Evolutionary conservation across 1,284 basidiomycete species (phyloP), one percentile per base, ranked within the genome.

Genomic region (Apiotrichum gracile): DNA sequence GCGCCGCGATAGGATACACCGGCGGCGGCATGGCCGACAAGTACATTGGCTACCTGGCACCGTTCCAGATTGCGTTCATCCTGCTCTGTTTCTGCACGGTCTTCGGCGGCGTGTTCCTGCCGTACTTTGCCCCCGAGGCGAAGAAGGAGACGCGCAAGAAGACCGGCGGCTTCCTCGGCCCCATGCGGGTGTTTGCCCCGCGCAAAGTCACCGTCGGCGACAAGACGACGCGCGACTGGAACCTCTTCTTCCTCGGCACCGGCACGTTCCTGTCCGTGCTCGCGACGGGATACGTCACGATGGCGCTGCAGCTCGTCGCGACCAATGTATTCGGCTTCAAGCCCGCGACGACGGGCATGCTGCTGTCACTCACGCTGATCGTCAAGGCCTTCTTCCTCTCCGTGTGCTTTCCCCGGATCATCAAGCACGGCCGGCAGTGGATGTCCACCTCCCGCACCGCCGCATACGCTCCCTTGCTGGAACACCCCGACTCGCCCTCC

Each of bases 261-360:
- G 74, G 74, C 9, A 61, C 61, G 1, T 75, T 75, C 62, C 53
- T 67, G 51, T 62, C 63, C 17, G 71, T 74, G 4, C 61, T 76
- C 3, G 75, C 74, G 0, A 69, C 70, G 7, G 66, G 65, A 4
- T 74, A 70, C 51, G 66, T 72, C 0, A 62, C 67, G 25, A 61
- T 74, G 52, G 67, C 66, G 31, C 57, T 76, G 25, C 73, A 74
- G 56, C 55, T 75, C 9, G 59, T 68, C 13, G 67, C 63, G 8
- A 72, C 68, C 4, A 69, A 73, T 34, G 61, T 59, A 1, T 72
- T 66, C 51, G 67, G 59, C 7, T 73, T 72, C 56, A 57, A 44
- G 17, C 66, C 71, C 1, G 61, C 60, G n/a, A 53, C 67, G 21
- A 61, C 51, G 37, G 69, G 69, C 12, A 47, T 65, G 43, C 67